These are phyloP conservation scores for Apostasia shenzhenica DNA, from an alignment of 106 monocot species.

Conservation along the genomic window DNA sequence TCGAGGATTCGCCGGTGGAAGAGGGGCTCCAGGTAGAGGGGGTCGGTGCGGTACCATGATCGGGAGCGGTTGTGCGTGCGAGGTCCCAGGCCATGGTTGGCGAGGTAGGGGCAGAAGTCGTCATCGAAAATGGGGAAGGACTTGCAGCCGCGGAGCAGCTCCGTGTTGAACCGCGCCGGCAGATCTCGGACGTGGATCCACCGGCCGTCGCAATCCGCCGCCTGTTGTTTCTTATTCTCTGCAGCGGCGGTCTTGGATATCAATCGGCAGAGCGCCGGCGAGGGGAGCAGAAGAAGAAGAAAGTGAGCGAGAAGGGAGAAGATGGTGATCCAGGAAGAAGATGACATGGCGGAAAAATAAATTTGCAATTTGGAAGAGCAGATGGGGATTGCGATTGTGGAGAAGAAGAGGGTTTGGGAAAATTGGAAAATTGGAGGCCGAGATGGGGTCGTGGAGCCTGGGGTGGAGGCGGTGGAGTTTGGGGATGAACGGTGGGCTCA, in stretches of 20 bases:
- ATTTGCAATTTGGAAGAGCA: too few species aligned
- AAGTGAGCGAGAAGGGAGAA: not conserved
- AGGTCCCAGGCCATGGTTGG: conserved; percentile 66
- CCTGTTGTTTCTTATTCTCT: not conserved
- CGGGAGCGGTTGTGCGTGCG: conserved; percentile 51
- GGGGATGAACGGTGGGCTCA: too few species aligned
- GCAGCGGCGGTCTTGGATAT: not conserved
- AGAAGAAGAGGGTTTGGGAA: too few species aligned
- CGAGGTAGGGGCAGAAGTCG: conserved; percentile 40
- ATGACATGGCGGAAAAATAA: too few species aligned
- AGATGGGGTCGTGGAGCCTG: too few species aligned
- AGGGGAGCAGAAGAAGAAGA: not conserved
- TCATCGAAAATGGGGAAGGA: conserved; percentile 47
- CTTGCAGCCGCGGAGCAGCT: conserved; percentile 49
- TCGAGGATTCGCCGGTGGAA: conserved; percentile 85
- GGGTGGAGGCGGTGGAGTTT: too few species aligned
- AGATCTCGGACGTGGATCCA: conserved; percentile 70
- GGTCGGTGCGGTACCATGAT: conserved; percentile 75
- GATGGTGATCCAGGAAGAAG: not conserved
- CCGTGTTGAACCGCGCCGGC: conserved; percentile 54
- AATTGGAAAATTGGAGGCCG: too few species aligned
- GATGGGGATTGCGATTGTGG: too few species aligned
- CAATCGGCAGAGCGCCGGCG: not conserved
- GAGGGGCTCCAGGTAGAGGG: conserved; percentile 59
- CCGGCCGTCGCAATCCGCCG: conserved; percentile 33